Conservation (phyloP, 2,329 filamentous ascomycete genomes). For the Colletotrichum destructivum region DNA sequence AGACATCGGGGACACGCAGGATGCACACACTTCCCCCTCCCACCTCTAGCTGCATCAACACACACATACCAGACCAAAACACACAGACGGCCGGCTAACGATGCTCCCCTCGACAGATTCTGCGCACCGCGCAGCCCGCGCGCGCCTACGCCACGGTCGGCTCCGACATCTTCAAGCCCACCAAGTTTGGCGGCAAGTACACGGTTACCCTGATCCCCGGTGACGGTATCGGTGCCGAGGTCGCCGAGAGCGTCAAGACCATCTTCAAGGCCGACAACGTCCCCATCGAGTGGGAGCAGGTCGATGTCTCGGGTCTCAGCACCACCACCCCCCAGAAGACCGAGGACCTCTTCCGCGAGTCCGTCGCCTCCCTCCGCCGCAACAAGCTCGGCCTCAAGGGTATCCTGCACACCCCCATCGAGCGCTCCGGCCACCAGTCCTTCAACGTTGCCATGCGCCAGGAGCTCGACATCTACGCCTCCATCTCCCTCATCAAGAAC, state of each 20-base stretch:
- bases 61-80: constrained; percentile 45
- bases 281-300: constrained; percentile 98
- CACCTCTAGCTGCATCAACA: constrained; percentile 71
- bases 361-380: constrained; percentile 93
- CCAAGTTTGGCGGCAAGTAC: constrained; percentile 99
- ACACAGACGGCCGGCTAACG: constrained; percentile 35
- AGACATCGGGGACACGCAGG: not conserved
- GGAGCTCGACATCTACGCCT: constrained; percentile 99
- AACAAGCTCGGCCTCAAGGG: constrained; percentile 99
- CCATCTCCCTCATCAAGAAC: constrained; percentile 98
- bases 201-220: constrained; percentile 98
- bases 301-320: constrained; percentile 94
- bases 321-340: constrained; percentile 84
- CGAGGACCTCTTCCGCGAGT: constrained; percentile 95
- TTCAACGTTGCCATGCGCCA: constrained; percentile 99
- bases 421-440: constrained; percentile 96
- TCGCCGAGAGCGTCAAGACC: constrained; percentile 97
- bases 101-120: constrained; percentile 57
- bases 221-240: constrained; percentile 98
- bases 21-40: constrained; percentile 51
- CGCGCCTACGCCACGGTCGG: constrained; percentile 84
- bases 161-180: constrained; percentile 98
- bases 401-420: constrained; percentile 97
- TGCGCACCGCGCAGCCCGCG: constrained; percentile 63
- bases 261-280: constrained; percentile 99